Percentiles rank a stretch among this genome's conserved stretches.
phyloP scores from a whole-genome alignment of 2,329 filamentous ascomycete genomes.

The Colletotrichum plurivorum region DNA sequence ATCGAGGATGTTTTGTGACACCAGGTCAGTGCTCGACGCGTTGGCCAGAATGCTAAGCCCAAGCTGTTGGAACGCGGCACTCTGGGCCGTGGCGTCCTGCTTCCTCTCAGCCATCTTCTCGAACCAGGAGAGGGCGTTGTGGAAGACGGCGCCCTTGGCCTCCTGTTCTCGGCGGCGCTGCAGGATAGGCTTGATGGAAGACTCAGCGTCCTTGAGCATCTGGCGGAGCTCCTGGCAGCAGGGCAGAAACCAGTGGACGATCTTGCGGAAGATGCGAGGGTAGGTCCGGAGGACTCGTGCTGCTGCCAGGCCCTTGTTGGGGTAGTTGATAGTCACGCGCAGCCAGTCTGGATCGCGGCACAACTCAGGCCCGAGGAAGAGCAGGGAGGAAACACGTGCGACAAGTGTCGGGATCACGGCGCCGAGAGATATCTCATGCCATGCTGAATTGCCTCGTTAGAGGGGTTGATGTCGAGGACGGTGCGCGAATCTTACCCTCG shows the following conservation, averaged over 20 bases:
- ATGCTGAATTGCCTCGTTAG: conserved; percentile 41
- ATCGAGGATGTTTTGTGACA: conserved; percentile 56
- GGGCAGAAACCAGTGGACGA: conserved; percentile 61
- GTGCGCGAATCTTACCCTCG: conserved; percentile 3
- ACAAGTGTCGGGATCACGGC: conserved; percentile 49
- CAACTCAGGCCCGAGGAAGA: conserved; percentile 62
- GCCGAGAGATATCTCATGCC: conserved; percentile 26
- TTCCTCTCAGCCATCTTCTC: conserved; percentile 45
- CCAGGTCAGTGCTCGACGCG: conserved; percentile 56
- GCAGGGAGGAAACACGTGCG: conserved; percentile 63
- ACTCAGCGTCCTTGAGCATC: conserved; percentile 53
- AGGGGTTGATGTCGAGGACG: not conserved
- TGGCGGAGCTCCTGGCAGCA: conserved; percentile 52
- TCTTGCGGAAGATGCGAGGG: conserved; percentile 55
- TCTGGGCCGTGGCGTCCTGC: conserved; percentile 70
- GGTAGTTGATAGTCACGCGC: conserved; percentile 58
- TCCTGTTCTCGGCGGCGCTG: conserved; percentile 46
- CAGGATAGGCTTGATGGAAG: conserved; percentile 52
- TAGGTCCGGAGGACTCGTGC: conserved; percentile 55
- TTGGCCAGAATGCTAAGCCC: conserved; percentile 77
- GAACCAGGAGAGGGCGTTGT: conserved; percentile 61
- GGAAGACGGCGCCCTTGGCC: conserved; percentile 44
- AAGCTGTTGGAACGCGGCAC: conserved; percentile 77
- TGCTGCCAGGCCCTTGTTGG: conserved; percentile 54
- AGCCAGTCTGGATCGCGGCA: conserved; percentile 64